Percentiles rank a stretch among this genome's conserved stretches.
These are phyloP conservation scores for Saccharum hybrid DNA, from an alignment of 202 grass and related monocot species.

Conservation along the genomic window DNA sequence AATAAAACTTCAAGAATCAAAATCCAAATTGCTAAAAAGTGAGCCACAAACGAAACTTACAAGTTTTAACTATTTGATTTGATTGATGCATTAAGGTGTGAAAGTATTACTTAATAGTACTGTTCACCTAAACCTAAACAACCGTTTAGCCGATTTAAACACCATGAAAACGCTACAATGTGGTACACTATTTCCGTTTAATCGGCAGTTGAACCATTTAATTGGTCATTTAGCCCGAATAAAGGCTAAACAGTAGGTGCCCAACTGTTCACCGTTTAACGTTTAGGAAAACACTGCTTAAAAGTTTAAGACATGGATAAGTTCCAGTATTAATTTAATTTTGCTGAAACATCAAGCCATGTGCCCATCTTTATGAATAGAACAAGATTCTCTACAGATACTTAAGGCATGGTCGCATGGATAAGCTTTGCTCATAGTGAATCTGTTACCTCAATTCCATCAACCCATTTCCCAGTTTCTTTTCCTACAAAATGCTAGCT, in stretches of 20 bases:
- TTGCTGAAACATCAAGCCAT: too few relatives aligned
- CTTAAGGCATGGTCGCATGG: not conserved
- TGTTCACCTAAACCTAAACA: not conserved
- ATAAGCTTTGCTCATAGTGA: not conserved
- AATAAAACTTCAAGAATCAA: not conserved
- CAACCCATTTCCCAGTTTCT: not conserved
- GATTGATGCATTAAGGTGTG: not conserved
- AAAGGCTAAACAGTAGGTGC: too few relatives aligned
- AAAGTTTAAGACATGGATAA: too few relatives aligned
- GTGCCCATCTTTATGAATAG: too few relatives aligned
- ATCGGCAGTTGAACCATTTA: not conserved
- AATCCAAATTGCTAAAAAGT: not conserved
- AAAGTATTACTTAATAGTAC: not conserved
- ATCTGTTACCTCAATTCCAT: conserved; percentile 5
- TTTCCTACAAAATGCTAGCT: not conserved
- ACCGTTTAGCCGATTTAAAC: not conserved
- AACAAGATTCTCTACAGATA: too few relatives aligned
- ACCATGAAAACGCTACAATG: not conserved
- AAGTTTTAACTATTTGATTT: conserved; percentile 18
- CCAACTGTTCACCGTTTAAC: too few relatives aligned
- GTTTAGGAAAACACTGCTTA: too few relatives aligned
- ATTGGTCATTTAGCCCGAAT: not conserved
- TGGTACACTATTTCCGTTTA: not conserved
- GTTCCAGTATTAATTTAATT: too few relatives aligned
- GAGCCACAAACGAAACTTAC: not conserved